Evolutionary conservation across 352 stramenopile genomes (phyloP), one percentile per base, ranked within the genome.

Genomic region (Globisporangium ultimum): DNA sequence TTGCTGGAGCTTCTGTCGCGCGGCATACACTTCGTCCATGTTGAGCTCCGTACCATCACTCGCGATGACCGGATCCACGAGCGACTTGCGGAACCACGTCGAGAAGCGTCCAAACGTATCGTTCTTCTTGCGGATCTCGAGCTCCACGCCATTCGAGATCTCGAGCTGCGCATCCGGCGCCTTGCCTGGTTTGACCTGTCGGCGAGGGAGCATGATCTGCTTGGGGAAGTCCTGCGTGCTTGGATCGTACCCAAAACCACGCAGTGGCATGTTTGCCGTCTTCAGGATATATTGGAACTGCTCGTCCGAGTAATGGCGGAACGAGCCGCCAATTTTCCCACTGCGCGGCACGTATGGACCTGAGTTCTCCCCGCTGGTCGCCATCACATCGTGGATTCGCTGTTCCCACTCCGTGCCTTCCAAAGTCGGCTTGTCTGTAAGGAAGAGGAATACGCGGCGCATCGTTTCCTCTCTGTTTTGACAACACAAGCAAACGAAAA

Each of bases 221-320:
- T 80, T 60, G 0, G 87, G 87, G 51, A 95, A 95, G 22, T 84
- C 69, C 47, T 95, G 87, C 22, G 80, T 94, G 53, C 70, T 77
- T 1, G 87, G 74, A 60, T 95, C 84, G 58, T 95, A 95, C n/a
- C 87, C 87, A 64, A 95, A 95, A 38, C 85, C 82, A 28, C 81
- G 77, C 56, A 95, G 58, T n/a, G 78, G 82, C 46, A 91, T 55
- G 40, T 89, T 87, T 12, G 87, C 87, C 0, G 74, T 86, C 58
- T 89, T 87, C 12, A 88, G 59, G 48, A 95, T 89, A 56, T 94
- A 76, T 46, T 91, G 70, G 55, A 94, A 93, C 69, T 95, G 87
- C 50, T 87, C 83, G 10, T 88, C 71, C 51, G 82, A 89, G 64
- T 84, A 95, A 55, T 94, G 87, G 17, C 72, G 71, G 67, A 95